Evolutionary conservation across 106 monocot species (phyloP), one percentile per base, ranked within the genome.

Genomic region (Dioscorea alata): DNA sequence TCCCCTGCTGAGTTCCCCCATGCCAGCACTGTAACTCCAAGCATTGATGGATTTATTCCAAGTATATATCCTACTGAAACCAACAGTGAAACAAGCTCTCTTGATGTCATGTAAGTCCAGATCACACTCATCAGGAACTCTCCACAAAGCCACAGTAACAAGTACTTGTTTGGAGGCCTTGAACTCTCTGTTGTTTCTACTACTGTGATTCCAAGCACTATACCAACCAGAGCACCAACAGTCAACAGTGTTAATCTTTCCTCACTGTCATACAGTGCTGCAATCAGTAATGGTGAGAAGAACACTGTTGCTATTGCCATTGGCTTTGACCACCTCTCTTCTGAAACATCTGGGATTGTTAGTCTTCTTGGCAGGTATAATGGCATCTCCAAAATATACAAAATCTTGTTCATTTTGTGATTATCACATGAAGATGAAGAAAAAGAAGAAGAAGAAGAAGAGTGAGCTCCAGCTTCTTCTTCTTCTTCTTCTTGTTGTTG

Each of bases 1-100:
- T 86, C 85, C 14, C 85, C 85, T 13, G 78, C n/a, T 19, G 85
- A 85, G 72, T 85, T 81, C 20, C 85, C 85, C 86, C 86, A 86
- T 0, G 86, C 86, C 13, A 86, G 65, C 13, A 86, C 79, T 0
- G 86, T 86, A 31, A 82, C 64, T 0, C 78, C 86, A 2, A 86
- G 72, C 16, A 82, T 22, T 6, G 86, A 82, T 2, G 86, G 82
- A 35, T 59, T 65, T 13, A 86, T 66, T 7, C 66, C 73, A 13
- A 82, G 59, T 48, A 86, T 73, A 24, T 72, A 23, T 0, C 86
- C 86, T 0, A 82, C 6, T 6, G 86, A 72, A 0, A 79, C 76
- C 57, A 86, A 51, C 48, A 86, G 59, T 4, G 79, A 67, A 28
- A 86, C 86, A 13, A 86, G 70, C 63, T 86, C 86, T 1, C 67